A percentile compares a stretch with the other conserved stretches of the same genome.
Evolutionary conservation across 164 flowering plant species (phyloP).

Genomic region (Annona cherimola): DNA sequence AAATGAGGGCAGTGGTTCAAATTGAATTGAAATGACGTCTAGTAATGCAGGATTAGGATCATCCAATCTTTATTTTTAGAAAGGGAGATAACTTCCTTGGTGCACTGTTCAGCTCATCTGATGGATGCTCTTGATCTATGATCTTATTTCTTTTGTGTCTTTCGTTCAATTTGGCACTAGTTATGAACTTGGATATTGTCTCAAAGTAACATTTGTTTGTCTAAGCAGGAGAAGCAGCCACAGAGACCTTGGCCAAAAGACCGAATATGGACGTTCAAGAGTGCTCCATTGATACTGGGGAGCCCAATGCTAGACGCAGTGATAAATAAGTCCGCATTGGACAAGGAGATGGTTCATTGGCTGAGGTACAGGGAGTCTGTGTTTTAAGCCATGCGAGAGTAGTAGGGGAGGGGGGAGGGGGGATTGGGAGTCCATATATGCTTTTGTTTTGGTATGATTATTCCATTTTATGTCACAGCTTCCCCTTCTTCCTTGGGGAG

Average conservation of each 20-base stretch:
- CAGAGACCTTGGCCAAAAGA: conserved; percentile 93
- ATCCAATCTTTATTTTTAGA: neutral
- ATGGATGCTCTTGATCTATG: neutral
- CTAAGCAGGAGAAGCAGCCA: conserved; percentile 75
- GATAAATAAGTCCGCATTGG: conserved; percentile 43
- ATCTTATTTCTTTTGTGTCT: too few species aligned
- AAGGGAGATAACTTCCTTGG: neutral
- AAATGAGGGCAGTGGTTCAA: neutral
- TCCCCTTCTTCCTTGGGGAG: conserved; percentile 29
- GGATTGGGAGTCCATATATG: neutral
- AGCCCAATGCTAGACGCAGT: conserved; percentile 92
- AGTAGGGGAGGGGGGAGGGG: neutral
- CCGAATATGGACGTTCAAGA: conserved; percentile 77
- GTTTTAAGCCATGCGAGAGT: conserved; percentile 70
- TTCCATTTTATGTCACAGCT: conserved; percentile 27
- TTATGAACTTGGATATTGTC: too few species aligned
- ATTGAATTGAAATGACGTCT: neutral
- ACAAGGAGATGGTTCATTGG: conserved; percentile 89
- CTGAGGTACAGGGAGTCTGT: conserved; percentile 67
- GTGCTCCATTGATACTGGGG: conserved; percentile 48
- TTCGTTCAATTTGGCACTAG: neutral
- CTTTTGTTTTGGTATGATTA: conserved; percentile 47
- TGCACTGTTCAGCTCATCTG: neutral
- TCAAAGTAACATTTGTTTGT: neutral
- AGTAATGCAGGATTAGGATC: neutral